A percentile compares a stretch with the other conserved stretches of the same genome.
Conservation (phyloP, 2,329 filamentous ascomycete genomes). For the Fusarium buxicola region DNA sequence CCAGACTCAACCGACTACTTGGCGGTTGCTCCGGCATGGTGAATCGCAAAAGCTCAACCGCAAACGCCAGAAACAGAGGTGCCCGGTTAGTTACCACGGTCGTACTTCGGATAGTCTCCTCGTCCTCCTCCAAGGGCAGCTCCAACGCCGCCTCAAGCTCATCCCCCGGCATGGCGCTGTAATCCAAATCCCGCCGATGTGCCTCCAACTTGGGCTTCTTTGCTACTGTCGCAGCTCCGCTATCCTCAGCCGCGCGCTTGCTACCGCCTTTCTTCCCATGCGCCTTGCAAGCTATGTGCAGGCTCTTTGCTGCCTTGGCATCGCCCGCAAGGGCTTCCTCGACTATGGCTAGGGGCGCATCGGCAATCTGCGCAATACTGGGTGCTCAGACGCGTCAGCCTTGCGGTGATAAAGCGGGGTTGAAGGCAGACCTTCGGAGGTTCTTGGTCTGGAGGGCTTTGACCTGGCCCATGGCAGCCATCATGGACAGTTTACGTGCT, state of each 20-base stretch:
- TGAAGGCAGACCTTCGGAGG: constrained; percentile 62
- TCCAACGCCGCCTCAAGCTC: constrained; percentile 72
- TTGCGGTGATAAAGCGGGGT: fast-evolving
- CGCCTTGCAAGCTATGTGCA: constrained; percentile 67
- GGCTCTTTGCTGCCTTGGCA: constrained; percentile 60
- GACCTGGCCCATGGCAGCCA: constrained; percentile 69
- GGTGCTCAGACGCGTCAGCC: constrained; percentile 7
- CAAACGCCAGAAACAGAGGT: constrained; percentile 84
- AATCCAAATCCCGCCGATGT: constrained; percentile 52
- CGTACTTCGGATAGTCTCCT: constrained; percentile 68
- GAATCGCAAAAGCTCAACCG: constrained; percentile 76
- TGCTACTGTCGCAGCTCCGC: constrained; percentile 16
- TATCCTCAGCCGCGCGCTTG: constrained; percentile 48
- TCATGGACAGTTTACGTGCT: constrained; percentile 67
- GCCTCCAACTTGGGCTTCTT: constrained; percentile 51
- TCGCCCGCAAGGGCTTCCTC: constrained; percentile 60
- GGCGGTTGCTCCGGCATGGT: constrained; percentile 89
- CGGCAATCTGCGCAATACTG: constrained; percentile 67
- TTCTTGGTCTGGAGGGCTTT: constrained; percentile 67
- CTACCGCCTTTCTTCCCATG: constrained; percentile 56
- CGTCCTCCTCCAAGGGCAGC: constrained; percentile 68
- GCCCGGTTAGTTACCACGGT: constrained; percentile 81
- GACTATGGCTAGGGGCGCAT: constrained; percentile 58
- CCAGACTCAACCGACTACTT: constrained; percentile 85
- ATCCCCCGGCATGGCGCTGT: constrained; percentile 60